Evolutionary conservation across 2,329 filamentous ascomycete genomes (phyloP).

Genomic region (Didymellaceae sp.): DNA sequence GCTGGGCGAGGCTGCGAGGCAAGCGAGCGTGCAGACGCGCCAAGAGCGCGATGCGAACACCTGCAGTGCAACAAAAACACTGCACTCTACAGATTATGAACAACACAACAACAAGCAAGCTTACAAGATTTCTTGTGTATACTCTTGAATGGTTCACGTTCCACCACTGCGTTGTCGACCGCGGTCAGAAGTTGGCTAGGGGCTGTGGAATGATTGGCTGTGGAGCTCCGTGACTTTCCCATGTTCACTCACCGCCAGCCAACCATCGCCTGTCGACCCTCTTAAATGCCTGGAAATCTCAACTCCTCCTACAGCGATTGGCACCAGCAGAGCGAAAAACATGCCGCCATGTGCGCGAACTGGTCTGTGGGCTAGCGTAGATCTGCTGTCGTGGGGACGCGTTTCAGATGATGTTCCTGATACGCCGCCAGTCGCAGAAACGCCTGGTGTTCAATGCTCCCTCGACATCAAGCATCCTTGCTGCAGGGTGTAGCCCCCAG

Average conservation of each 20-base stretch:
- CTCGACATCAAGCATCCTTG: slow-evolving; percentile 35
- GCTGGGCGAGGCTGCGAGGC: slow-evolving; percentile 15
- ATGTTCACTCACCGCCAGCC: slow-evolving; percentile 19
- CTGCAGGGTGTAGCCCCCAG: slow-evolving; percentile 34
- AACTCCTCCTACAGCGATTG: slow-evolving; percentile 3
- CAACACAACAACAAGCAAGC: slow-evolving; percentile 26
- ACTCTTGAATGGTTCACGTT: slow-evolving; percentile 28
- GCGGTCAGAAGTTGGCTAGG: slow-evolving; percentile 22
- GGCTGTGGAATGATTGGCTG: slow-evolving; percentile 32
- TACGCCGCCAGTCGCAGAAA: slow-evolving; percentile 40
- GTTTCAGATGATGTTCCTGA: slow-evolving; percentile 41
- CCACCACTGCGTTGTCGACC: slow-evolving; percentile 19
- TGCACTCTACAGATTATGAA: slow-evolving; percentile 19
- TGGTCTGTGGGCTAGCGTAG: slow-evolving; percentile 23
- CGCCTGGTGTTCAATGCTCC: slow-evolving; percentile 45
- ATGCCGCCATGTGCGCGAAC: slow-evolving; percentile 25
- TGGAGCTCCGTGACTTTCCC: slow-evolving; percentile 16
- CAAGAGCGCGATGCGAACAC: slow-evolving; percentile 24
- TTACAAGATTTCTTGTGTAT: slow-evolving; percentile 27
- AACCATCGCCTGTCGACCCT: slow-evolving; percentile 23
- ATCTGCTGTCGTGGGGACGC: slow-evolving; percentile 20
- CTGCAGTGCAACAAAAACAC: slow-evolving; percentile 28
- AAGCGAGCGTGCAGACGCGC: slow-evolving; percentile 23
- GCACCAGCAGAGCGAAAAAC: slow-evolving; percentile 16
- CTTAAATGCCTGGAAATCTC: slow-evolving; percentile 8